Evolutionary conservation across 768 basidiomycete genomes (phyloP), one percentile per base, ranked within the genome.

Genomic region (Rhodotorula kratochvilovae): DNA sequence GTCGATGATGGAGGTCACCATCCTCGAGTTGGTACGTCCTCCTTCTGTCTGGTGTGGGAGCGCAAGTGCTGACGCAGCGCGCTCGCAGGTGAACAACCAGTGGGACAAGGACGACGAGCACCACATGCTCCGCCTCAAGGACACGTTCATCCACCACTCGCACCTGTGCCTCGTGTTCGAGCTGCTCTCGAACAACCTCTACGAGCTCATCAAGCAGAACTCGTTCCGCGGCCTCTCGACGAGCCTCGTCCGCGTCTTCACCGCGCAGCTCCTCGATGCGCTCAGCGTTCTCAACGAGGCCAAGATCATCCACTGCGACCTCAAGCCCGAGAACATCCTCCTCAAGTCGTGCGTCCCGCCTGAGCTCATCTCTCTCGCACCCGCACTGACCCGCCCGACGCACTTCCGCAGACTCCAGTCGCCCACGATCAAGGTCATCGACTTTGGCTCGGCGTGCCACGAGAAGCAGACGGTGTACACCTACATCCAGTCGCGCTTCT

Each of bases 391-490:
- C 39, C 39, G 6, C 39, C 13, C 39, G 39, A 39, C 39, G 39
- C 42, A 10, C 63, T 29, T 25, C 3, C 48, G 19, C 77, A 96
- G 93, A 29, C 85, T 99, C 46, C 93, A 95, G 84, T 92, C 94
- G 17, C 95, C 95, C 5, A 89, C 92, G 81, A 97, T 98, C 84
- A 98, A 98, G 82, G 90, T 99, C 63, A 98, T 99, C 79, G 95
- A 98, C 83, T 98, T 98, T 82, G 96, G 96, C 53, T 97, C 94
- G 10, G 93, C 96, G 27, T 99, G 96, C 80, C 94, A 97, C 79
- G 96, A 98, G 82, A 89, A 91, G 77, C 94, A 97, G 81, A 99
- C 95, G n/a, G 93, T 98, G 54, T 99, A 99, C 81, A 99, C 96
- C 7, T 99, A 99, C 82, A 98, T 99, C 80, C 96, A 99, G 79